A percentile compares a stretch with the other conserved stretches of the same genome.
Evolutionary conservation across 768 basidiomycete species (phyloP).

Genomic region (Termitomyces sp.): DNA sequence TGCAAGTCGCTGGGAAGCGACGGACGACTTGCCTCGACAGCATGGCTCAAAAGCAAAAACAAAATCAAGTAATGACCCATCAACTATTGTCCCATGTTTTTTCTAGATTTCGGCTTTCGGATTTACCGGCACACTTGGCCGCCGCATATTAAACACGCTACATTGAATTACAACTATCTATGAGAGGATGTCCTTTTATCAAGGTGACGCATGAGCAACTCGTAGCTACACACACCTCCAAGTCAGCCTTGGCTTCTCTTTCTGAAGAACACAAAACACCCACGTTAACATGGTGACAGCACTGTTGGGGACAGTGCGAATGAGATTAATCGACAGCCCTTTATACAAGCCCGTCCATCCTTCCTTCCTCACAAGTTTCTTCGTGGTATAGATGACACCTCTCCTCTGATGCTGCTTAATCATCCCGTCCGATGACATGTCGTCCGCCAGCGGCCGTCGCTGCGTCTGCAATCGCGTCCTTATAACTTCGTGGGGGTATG

Average conservation of each 20-base stretch:
- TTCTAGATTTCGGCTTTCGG: neutral
- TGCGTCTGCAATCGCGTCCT: slow-evolving; percentile 96
- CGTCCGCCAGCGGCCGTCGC: slow-evolving; percentile 55
- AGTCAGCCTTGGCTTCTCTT: neutral
- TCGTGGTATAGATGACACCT: slow-evolving; percentile 71
- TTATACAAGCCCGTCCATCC: slow-evolving; percentile 90
- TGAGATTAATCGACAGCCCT: slow-evolving; percentile 88
- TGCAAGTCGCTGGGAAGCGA: slow-evolving; percentile 22
- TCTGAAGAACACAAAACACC: slow-evolving; percentile 14
- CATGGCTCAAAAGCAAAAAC: slow-evolving; percentile 17
- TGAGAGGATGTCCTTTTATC: slow-evolving; percentile 32
- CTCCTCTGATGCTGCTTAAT: slow-evolving; percentile 46
- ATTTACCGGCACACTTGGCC: neutral
- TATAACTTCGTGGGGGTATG: slow-evolving; percentile 97
- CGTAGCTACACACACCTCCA: slow-evolving; percentile 33
- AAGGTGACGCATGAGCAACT: slow-evolving; percentile 50
- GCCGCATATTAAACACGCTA: no score
- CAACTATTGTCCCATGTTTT: neutral
- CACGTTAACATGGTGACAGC: slow-evolving; percentile 95
- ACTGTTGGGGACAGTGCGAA: slow-evolving; percentile 93
- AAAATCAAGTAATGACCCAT: neutral
- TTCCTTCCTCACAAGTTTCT: slow-evolving; percentile 70
- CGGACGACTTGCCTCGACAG: slow-evolving; percentile 28
- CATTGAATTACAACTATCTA: neutral
- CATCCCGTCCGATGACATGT: slow-evolving; percentile 57